These are phyloP conservation scores for Piromyces finnis DNA, from an alignment of 192 early-diverging fungal genomes.

Conservation along the genomic window DNA sequence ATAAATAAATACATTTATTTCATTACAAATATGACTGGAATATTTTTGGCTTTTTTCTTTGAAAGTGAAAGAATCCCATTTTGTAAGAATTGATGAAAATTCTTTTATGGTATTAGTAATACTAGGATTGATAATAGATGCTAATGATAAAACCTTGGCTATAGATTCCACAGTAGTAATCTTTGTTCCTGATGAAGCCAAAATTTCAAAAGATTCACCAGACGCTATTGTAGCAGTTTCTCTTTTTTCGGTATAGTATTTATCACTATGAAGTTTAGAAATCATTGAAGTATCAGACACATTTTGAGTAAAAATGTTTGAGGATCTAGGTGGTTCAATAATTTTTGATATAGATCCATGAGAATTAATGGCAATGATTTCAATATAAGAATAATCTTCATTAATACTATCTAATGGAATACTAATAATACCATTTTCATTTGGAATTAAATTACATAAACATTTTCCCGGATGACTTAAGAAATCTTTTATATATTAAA, in stretches of 20 bases:
- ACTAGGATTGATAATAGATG: background rate
- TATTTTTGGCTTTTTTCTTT: background rate
- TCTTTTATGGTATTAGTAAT: background rate
- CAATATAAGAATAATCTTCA: background rate
- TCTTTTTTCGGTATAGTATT: background rate
- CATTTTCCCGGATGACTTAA: background rate
- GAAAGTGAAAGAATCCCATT: background rate
- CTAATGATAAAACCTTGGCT: background rate
- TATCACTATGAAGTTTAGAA: background rate
- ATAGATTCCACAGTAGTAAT: background rate
- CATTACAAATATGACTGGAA: background rate
- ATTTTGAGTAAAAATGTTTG: background rate
- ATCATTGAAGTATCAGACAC: background rate
- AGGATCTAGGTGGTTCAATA: background rate
- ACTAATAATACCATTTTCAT: background rate
- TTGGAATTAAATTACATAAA: background rate
- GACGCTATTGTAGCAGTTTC: background rate
- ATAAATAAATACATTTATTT: background rate
- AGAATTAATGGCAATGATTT: background rate
- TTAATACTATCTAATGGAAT: background rate
- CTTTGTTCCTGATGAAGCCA: background rate
- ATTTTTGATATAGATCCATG: background rate
- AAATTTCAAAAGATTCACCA: background rate
- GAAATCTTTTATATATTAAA: background rate
- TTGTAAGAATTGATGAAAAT: background rate